Evolutionary conservation across 768 basidiomycete species (phyloP).

Genomic region (Amanita subjunquillea): DNA sequence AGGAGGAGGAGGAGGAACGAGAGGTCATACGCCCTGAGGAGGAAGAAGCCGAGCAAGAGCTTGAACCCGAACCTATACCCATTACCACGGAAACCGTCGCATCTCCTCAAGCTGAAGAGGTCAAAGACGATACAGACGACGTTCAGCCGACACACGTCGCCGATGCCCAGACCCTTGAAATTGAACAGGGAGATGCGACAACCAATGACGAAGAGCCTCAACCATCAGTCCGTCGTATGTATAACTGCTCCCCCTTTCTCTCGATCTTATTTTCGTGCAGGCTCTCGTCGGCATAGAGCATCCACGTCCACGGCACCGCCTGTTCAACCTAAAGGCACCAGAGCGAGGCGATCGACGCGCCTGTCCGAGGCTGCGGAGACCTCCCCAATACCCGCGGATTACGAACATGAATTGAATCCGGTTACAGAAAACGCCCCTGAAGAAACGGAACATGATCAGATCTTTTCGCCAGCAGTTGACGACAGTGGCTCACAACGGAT

Average conservation of each 20-base stretch:
- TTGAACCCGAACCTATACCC: background rate
- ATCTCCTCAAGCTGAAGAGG: background rate
- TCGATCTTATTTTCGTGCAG: background rate
- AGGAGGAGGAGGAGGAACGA: slow-evolving; percentile 7
- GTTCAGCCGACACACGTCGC: background rate
- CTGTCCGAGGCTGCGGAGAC: slow-evolving; percentile 17
- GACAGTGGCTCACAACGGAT: slow-evolving; percentile 15
- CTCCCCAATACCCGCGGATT: slow-evolving; percentile 8
- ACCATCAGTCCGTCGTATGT: slow-evolving; percentile 24
- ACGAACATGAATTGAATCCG: slow-evolving; percentile 16
- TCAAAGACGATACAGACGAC: slow-evolving; percentile 1
- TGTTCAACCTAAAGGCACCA: slow-evolving; percentile 15
- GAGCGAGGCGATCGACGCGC: slow-evolving; percentile 20
- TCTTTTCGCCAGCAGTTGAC: slow-evolving; percentile 20
- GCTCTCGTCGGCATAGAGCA: slow-evolving; percentile 27
- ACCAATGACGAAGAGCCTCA: slow-evolving; percentile 23
- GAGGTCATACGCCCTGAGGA: slow-evolving; percentile 5
- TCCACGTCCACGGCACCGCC: slow-evolving; percentile 21
- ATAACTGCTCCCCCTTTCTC: background rate
- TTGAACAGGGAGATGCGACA: slow-evolving; percentile 13
- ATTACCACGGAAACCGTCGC: background rate
- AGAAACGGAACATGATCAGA: slow-evolving; percentile 20
- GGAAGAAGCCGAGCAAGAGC: slow-evolving; percentile 2
- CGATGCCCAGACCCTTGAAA: slow-evolving; percentile 1
- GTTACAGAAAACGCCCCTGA: slow-evolving; percentile 18